Percentiles rank a stretch among this genome's conserved stretches.
Evolutionary conservation across 345 rosid species (phyloP).

Genomic region (Melaleuca quinquenervia): DNA sequence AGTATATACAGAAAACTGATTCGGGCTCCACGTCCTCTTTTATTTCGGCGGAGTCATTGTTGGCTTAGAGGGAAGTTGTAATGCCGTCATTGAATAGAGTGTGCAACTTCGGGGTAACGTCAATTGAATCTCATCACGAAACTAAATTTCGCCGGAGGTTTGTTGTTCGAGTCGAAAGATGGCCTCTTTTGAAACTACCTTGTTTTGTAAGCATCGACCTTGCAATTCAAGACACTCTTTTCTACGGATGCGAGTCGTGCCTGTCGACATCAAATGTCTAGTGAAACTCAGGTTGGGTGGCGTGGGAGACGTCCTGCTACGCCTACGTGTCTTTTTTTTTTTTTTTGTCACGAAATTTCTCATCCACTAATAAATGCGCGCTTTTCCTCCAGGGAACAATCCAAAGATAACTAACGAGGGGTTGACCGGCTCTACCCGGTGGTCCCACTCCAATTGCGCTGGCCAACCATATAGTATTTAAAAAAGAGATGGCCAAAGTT

Average conservation of each 20-base stretch:
- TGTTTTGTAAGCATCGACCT: neutral
- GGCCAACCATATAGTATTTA: neutral
- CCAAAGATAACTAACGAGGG: neutral
- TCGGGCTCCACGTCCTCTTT: neutral
- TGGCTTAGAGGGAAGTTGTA: neutral
- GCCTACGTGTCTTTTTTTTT: no score
- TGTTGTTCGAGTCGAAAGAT: neutral
- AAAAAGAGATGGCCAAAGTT: neutral
- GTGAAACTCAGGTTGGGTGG: neutral
- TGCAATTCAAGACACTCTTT: neutral
- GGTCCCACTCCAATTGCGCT: neutral
- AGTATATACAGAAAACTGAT: neutral
- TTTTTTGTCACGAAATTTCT: neutral
- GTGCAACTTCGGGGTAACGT: neutral
- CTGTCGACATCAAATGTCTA: neutral
- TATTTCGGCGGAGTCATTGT: neutral
- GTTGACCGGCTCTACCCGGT: neutral
- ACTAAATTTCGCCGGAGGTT: neutral
- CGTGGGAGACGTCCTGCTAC: neutral
- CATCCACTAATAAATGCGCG: neutral
- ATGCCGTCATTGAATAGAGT: neutral
- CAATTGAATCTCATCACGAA: neutral
- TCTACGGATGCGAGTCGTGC: neutral
- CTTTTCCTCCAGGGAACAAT: neutral
- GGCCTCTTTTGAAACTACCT: neutral